Base-by-base conservation (phyloP, 1,139 yeast genomes). In the Candida labiduridarum region DNA sequence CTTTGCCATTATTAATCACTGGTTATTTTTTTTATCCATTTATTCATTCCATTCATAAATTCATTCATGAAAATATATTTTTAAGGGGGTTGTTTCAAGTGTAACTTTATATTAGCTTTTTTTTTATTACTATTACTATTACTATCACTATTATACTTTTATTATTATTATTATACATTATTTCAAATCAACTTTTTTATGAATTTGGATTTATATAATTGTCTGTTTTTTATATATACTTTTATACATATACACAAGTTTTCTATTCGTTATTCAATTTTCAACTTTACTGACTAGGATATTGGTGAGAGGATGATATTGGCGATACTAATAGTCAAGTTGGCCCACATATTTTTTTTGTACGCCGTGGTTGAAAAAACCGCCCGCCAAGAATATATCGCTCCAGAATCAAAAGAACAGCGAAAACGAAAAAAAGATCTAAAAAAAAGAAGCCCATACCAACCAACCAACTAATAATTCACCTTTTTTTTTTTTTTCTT, bases 21-120 rank as follows among this genome's bases (percentile, higher is more conserved):
- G 19, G 31, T 16, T 27, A n/a, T 38, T 45, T 18, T 36, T 44
- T 36, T 16, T 34, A 14, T 27, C 22, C 25, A 41, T 30, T 9
- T 34, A 35, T 36, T 14, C 41, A 35, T 44, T 44, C 35, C 41
- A 35, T 36, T 14, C 41, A 35, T 44, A 35, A 22, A 44, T 36
- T 27, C 31, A 42, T 41, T 41, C 27, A 41, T 42, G 45, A 42
- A 15, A 27, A 22, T 27, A 42, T 42, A 31, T 25, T 42, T 42
- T 42, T 31, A 39, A 30, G 38, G 38, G 47, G 47, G 43, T 39
- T 44, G 41, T 44, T 44, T 44, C 45, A 34, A 39, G 34, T 47
- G 49, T 47, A 47, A 45, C 46, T 41, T 48, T 48, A 47, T 47
- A 47, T 44, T 44, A 38, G 41, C 15, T 49, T 49, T 49, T 43